Percentiles rank a stretch among this genome's conserved stretches.
phyloP scores from a whole-genome alignment of 345 rosid species.

The Cochlearia excelsa region DNA sequence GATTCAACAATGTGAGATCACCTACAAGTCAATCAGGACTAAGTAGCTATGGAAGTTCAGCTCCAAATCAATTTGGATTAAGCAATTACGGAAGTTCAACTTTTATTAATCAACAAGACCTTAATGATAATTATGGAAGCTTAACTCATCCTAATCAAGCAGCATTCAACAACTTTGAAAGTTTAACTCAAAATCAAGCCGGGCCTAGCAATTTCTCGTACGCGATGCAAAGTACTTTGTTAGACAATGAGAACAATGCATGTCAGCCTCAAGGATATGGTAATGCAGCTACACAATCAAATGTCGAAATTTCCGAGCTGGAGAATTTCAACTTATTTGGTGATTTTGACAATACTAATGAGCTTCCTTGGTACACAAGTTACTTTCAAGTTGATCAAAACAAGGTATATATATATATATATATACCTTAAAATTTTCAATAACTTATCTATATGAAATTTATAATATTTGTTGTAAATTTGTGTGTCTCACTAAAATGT shows the following conservation, averaged over 20 bases:
- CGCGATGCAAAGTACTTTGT: slow-evolving; percentile 8
- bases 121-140: too few species aligned
- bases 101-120: too few species aligned
- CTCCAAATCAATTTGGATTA: neutral
- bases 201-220: slow-evolving; percentile 18
- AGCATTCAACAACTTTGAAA: too few species aligned
- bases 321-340: slow-evolving; percentile 14
- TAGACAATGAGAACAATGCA: slow-evolving; percentile 18
- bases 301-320: slow-evolving; percentile 17
- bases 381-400: slow-evolving; percentile 9
- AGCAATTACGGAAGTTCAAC: neutral
- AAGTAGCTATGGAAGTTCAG: neutral
- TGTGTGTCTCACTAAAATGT: neutral
- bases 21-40: too few species aligned
- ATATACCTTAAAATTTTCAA: neutral
- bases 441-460: neutral
- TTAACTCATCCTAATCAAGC: neutral
- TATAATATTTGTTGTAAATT: neutral
- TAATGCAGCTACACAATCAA: slow-evolving; percentile 10
- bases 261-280: slow-evolving; percentile 5
- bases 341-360: slow-evolving; percentile 2
- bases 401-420: slow-evolving; percentile 20
- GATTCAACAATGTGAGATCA: too few species aligned
- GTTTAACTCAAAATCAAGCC: neutral
- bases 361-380: slow-evolving; percentile 20